phyloP scores from a whole-genome alignment of 768 basidiomycete species.

The Rhizopogon roseolus region DNA sequence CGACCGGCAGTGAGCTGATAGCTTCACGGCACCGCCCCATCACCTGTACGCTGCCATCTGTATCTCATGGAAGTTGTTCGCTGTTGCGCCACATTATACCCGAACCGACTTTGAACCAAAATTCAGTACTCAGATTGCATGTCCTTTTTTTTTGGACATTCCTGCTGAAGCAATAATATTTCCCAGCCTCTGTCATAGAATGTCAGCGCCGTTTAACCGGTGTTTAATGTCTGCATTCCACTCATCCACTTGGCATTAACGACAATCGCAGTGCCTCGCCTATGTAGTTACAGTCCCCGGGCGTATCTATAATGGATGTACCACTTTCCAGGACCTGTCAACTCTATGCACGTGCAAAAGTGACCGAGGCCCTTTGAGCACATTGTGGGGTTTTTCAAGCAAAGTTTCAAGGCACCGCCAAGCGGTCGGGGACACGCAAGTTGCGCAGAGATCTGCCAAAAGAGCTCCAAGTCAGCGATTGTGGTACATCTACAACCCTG shows the following conservation, averaged over 20 bases:
- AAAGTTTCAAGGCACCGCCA: neutral
- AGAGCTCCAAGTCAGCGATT: neutral
- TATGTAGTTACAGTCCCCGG: neutral
- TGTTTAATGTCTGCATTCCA: neutral
- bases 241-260: neutral
- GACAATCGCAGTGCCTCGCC: neutral
- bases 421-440: no score
- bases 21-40: neutral
- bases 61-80: neutral
- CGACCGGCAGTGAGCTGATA: neutral
- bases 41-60: neutral
- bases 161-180: neutral
- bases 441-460: neutral
- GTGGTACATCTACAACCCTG: neutral
- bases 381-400: no score
- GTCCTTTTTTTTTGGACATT: neutral
- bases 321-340: neutral
- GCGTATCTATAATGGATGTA: neutral
- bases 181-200: neutral
- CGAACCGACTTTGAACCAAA: neutral
- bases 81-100: neutral
- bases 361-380: no score
- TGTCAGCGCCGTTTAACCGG: neutral
- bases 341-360: neutral
- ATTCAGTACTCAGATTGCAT: neutral